These are phyloP conservation scores for Flammula alnicola DNA, from an alignment of 1,284 basidiomycete genomes.

Conservation along the genomic window DNA sequence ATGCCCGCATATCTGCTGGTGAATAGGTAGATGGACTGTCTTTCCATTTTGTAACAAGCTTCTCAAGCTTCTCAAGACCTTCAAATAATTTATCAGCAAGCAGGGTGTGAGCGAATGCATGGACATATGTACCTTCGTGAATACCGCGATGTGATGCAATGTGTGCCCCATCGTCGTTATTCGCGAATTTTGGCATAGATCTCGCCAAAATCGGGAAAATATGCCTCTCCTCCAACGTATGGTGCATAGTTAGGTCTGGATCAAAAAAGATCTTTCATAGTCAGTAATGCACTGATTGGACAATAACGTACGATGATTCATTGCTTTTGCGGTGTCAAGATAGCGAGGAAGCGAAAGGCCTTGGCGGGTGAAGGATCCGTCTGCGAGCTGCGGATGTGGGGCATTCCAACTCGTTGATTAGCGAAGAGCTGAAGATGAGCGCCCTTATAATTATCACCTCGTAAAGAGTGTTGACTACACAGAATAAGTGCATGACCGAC, in stretches of 20 bases:
- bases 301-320: constrained; percentile 46
- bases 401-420: no score
- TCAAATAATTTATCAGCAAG: not conserved
- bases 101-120: constrained; percentile 10
- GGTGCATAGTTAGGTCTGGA: constrained; percentile 67
- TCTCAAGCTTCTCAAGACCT: constrained; percentile 61
- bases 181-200: constrained; percentile 63
- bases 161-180: constrained; percentile 52
- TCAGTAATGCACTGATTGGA: not conserved
- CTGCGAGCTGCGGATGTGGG: constrained; percentile 28
- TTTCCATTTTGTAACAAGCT: constrained; percentile 51
- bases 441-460: constrained; percentile 27
- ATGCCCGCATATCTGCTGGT: constrained; percentile 57
- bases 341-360: constrained; percentile 51
- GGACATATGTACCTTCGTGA: constrained; percentile 54
- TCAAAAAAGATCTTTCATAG: constrained; percentile 1
- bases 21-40: constrained; percentile 58
- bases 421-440: not conserved
- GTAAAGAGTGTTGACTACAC: constrained; percentile 40
- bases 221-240: constrained; percentile 65
- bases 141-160: constrained; percentile 67
- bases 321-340: constrained; percentile 45
- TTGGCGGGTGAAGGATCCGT: constrained; percentile 46
- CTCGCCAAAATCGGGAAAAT: constrained; percentile 69
- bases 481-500: not conserved